A percentile compares a stretch with the other conserved stretches of the same genome.
phyloP scores from a whole-genome alignment of 495 filamentous ascomycete genomes.

The Penicillium paradoxum region DNA sequence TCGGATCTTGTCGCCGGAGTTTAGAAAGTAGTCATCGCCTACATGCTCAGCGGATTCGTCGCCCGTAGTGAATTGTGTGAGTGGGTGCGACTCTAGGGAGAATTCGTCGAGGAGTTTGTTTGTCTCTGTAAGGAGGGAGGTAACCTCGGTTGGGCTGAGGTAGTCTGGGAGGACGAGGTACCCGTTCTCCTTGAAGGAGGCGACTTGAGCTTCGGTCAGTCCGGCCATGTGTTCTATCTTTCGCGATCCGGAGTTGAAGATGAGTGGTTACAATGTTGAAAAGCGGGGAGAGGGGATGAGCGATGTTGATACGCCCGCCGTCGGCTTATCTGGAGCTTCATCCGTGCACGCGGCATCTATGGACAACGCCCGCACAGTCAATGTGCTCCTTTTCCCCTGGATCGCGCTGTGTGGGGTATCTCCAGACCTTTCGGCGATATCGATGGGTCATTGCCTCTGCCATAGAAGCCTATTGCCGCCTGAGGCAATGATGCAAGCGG shows the following conservation, averaged over 20 bases:
- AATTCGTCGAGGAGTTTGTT: constrained; percentile 69
- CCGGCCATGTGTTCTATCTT: constrained; percentile 32
- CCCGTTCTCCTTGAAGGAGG: constrained; percentile 71
- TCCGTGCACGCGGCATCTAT: not conserved
- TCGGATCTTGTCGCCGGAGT: constrained; percentile 80
- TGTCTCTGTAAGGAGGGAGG: constrained; percentile 68
- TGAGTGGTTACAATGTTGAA: not conserved
- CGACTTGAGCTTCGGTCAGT: constrained; percentile 67
- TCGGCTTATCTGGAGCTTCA: not conserved
- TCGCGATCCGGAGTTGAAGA: not conserved
- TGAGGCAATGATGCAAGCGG: constrained; percentile 6
- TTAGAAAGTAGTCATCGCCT: constrained; percentile 92
- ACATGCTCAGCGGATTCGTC: constrained; percentile 57
- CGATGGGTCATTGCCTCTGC: constrained; percentile 3
- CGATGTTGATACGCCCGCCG: not conserved
- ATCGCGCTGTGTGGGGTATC: not conserved
- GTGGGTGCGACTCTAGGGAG: constrained; percentile 71
- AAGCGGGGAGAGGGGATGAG: constrained; percentile 9
- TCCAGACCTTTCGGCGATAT: not conserved
- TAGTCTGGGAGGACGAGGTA: constrained; percentile 85
- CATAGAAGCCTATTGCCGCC: not conserved
- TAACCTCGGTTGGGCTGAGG: constrained; percentile 58
- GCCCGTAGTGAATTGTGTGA: constrained; percentile 89
- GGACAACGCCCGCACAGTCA: not conserved
- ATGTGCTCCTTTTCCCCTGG: not conserved